These are phyloP conservation scores for Nannizzia gypsea DNA, from an alignment of 2,329 filamentous ascomycete genomes.

Conservation along the genomic window DNA sequence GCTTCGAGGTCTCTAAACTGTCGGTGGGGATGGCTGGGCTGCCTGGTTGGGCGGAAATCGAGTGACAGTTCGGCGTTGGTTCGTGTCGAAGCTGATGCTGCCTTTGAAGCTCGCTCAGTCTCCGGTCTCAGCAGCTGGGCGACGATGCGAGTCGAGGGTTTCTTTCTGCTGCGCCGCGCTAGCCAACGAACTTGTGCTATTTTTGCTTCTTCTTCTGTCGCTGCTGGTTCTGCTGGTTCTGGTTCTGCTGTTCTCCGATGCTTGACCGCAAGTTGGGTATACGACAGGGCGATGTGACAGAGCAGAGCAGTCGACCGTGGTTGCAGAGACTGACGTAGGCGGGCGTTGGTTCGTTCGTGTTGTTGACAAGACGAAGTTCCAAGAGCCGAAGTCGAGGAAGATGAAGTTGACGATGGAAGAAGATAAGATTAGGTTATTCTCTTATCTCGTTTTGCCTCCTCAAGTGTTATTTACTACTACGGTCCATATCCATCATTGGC, in stretches of 20 bases:
- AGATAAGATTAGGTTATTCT: neutral
- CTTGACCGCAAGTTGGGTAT: conserved; percentile 14
- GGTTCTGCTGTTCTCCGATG: neutral
- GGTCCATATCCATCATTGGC: neutral
- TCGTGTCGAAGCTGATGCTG: neutral
- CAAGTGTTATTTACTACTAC: no score
- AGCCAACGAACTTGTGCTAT: neutral
- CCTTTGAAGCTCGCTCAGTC: no score
- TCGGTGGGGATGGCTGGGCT: neutral
- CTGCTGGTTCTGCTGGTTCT: neutral
- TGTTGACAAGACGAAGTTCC: neutral
- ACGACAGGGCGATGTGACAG: neutral
- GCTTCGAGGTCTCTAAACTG: no score
- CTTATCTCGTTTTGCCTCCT: neutral
- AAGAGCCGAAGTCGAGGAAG: neutral
- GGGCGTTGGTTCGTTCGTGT: neutral
- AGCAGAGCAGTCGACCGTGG: neutral
- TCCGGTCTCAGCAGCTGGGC: neutral
- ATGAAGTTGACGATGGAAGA: neutral
- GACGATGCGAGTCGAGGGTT: neutral
- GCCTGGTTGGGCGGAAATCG: conserved; percentile 3
- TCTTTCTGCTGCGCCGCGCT: conserved; percentile 2
- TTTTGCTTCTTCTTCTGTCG: neutral
- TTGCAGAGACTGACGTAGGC: neutral
- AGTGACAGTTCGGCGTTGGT: neutral